These are phyloP conservation scores for Gracilariopsis chorda DNA, from an alignment of 23 red algal species.

Conservation along the genomic window DNA sequence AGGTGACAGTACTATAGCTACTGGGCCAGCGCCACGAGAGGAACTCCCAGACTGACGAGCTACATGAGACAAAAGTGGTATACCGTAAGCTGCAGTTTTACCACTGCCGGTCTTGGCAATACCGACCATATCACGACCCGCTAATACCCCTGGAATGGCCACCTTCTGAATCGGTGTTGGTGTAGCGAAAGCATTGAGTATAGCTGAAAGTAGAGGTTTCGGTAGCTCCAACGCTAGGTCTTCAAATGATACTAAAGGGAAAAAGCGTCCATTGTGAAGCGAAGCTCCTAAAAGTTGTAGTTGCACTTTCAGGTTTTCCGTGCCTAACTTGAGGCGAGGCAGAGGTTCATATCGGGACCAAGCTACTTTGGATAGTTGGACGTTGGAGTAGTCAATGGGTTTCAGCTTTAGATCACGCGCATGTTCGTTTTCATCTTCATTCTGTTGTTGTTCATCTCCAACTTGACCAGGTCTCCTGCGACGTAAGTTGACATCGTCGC, in stretches of 20 bases:
- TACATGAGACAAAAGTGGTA: slow-evolving; percentile 72
- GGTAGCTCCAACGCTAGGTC: slow-evolving; percentile 32
- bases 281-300: background rate
- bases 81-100: slow-evolving; percentile 69
- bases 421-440: background rate
- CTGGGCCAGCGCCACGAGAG: slow-evolving; percentile 37
- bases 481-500: background rate
- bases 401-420: slow-evolving; percentile 21
- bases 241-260: slow-evolving; percentile 36
- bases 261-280: background rate
- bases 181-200: slow-evolving; percentile 17
- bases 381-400: slow-evolving; percentile 25
- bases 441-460: background rate
- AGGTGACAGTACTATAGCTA: slow-evolving; percentile 60
- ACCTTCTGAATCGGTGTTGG: slow-evolving; percentile 74
- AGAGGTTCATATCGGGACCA: slow-evolving; percentile 21
- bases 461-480: background rate
- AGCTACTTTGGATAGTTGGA: background rate
- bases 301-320: background rate
- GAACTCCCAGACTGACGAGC: slow-evolving; percentile 11
- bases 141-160: slow-evolving; percentile 50
- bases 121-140: slow-evolving; percentile 40
- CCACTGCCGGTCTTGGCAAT: slow-evolving; percentile 77
- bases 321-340: background rate
- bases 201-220: background rate